Evolutionary conservation across 805 yeast species (phyloP), one percentile per base, ranked within the genome.

Genomic region (Wickerhamiella azyma): DNA sequence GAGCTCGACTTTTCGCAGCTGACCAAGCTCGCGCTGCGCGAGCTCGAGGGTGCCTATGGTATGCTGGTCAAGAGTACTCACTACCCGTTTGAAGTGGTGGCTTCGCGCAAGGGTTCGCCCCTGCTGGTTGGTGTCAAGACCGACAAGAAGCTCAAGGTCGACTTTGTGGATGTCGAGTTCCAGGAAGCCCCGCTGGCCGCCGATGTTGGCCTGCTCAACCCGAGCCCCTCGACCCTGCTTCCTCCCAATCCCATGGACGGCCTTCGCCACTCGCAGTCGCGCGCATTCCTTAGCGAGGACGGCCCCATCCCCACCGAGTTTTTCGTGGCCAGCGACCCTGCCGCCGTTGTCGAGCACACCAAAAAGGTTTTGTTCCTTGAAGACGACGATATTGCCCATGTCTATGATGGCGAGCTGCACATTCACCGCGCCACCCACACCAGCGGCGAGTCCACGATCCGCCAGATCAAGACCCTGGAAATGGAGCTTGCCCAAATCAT

Each of bases 321-420:
- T 65, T 92, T 86, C 69, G 73, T 92, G 52, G 86, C 96, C 11
- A 86, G 96, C 21, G 99, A 92, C 68, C 95, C 98, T 32, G 83
- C 97, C 13, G 88, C 98, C 18, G 95, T 92, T 41, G 74, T 92
- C 48, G 89, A 88, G 66, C 95, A 92, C 69, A 92, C 99, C 58
- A 92, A 88, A 69, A 92, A 92, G 68, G 98, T 92, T 26, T 72
- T 92, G 58, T 89, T 84, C 67, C 74, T 92, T 60, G 97, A 92
- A 69, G 99, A 92, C 66, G 96, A 92, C 62, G 99, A 92, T 67
- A 86, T 92, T 65, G 99, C 96, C 35, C 99, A 92, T 65, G 86
- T 92, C 55, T 86, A 82, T 65, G 94, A 86, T 61, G 99, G 99
- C 65, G 97, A 92, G 70, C 74, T 92, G 63, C 99, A 92, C 66